Percentiles rank a stretch among this genome's conserved stretches.
phyloP scores from a whole-genome alignment of 345 rosid species.

The Citrus australasica region DNA sequence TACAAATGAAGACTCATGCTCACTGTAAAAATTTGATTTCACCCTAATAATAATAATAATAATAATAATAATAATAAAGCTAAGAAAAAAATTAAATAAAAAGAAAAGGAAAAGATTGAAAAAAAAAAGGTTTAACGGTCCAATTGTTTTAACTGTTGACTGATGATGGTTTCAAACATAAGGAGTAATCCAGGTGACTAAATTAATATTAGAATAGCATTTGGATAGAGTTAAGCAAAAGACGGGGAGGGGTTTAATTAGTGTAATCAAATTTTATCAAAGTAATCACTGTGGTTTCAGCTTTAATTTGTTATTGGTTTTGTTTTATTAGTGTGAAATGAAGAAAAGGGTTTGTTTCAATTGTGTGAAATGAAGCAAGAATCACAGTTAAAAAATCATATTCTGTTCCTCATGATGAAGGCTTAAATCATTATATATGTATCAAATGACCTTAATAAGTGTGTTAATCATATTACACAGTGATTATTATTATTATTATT shows the following conservation, averaged over 20 bases:
- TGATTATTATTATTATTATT: neutral
- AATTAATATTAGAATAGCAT: neutral
- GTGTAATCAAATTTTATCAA: neutral
- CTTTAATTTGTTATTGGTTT: neutral
- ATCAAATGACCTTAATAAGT: neutral
- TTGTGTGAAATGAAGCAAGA: neutral
- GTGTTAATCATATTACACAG: neutral
- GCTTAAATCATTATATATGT: neutral
- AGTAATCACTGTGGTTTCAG: neutral
- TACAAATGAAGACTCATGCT: slow-evolving; percentile 27
- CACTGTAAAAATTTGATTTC: neutral
- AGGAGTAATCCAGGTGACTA: neutral
- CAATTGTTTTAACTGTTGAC: slow-evolving; percentile 4
- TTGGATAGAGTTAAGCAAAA: neutral
- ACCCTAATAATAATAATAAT: neutral
- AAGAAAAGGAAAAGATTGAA: neutral
- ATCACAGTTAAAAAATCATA: too few relatives aligned
- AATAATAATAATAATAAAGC: neutral
- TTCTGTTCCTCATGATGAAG: neutral
- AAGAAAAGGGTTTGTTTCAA: neutral
- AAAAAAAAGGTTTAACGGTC: neutral
- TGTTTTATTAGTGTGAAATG: neutral
- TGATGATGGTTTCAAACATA: neutral
- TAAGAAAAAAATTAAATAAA: neutral
- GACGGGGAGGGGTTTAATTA: neutral